Evolutionary conservation across 768 basidiomycete species (phyloP).

Genomic region (Candolleomyces efflorescens): DNA sequence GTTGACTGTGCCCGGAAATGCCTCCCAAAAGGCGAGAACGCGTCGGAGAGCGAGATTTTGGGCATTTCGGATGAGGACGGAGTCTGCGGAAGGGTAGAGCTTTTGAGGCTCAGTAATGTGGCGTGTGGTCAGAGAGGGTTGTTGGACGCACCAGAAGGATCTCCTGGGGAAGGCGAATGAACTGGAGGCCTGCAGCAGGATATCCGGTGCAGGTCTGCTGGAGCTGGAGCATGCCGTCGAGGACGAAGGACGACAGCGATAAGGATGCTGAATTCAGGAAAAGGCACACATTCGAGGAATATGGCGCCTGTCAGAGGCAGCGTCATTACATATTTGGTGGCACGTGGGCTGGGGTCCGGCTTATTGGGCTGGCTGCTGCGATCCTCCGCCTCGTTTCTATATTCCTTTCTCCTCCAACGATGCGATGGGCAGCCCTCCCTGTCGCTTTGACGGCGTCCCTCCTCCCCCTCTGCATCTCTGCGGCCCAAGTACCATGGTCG

Average conservation of each 20-base stretch:
- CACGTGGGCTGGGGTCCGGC: neutral
- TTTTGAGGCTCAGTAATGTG: constrained; percentile 22
- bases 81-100: constrained; percentile 72
- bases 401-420: neutral
- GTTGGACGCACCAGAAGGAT: constrained; percentile 53
- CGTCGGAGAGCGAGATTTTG: constrained; percentile 58
- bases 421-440: constrained; percentile 10
- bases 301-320: neutral
- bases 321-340: neutral
- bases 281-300: no score
- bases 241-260: neutral
- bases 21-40: constrained; percentile 76
- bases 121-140: neutral
- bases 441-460: constrained; percentile 22
- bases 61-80: constrained; percentile 71
- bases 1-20: constrained; percentile 59
- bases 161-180: constrained; percentile 51
- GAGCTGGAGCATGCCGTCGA: constrained; percentile 32
- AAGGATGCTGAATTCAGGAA: neutral
- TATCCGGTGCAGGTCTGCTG: constrained; percentile 39
- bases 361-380: constrained; percentile 7
- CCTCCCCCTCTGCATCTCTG: constrained; percentile 24
- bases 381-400: constrained; percentile 18
- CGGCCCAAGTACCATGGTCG: constrained; percentile 30
- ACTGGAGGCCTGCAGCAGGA: constrained; percentile 51